Evolutionary conservation across 2,329 filamentous ascomycete genomes (phyloP), one percentile per base, ranked within the genome.

Genomic region (Aspergillus pseudoviridinutans): DNA sequence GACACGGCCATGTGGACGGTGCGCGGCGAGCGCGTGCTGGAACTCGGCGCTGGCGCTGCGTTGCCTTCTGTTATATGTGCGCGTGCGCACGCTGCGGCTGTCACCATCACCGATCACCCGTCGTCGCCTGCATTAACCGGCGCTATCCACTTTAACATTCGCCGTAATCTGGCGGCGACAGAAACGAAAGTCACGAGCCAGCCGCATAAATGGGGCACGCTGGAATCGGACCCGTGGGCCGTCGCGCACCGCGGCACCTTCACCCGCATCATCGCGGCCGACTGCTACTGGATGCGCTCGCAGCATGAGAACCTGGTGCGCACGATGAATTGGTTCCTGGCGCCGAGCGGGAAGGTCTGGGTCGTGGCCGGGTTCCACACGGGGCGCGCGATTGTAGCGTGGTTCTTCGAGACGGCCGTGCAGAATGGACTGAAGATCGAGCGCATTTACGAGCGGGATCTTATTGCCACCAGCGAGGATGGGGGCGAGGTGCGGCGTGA

Each of bases 331-430:
- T 81, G 83, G 68, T 84, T 85, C 64, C 75, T 86, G 20, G 76
- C 79, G 4, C 64, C 65, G 0, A 57, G 55, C 4, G 67, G 73
- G 0, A 65, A 64, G 22, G 64, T 84, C n/a, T 78, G 81, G 63
- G 78, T 82, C 3, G 78, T 84, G 42, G 80, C 82, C 1, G 82
- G 82, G 0, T 86, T 86, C 60, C 84, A 87, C 60, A 86, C 84
- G 0, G 84, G 84, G 0, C 75, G 84, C 12, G 75, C 76, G 9
- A 82, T 81, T 62, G 71, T 87, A 28, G 81, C 79, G 5, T 69
- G 71, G 1, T 87, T 87, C 70, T 86, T 86, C 62, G 78, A 83
- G 51, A 73, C 69, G 25, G 76, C 69, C 0, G 56, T 78, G 3
- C 59, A 71, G 58, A 71, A 76, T 51, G 79, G 78, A 1, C 66